Evolutionary conservation across 768 basidiomycete genomes (phyloP).

Genomic region (Psilocybe cyanescens): DNA sequence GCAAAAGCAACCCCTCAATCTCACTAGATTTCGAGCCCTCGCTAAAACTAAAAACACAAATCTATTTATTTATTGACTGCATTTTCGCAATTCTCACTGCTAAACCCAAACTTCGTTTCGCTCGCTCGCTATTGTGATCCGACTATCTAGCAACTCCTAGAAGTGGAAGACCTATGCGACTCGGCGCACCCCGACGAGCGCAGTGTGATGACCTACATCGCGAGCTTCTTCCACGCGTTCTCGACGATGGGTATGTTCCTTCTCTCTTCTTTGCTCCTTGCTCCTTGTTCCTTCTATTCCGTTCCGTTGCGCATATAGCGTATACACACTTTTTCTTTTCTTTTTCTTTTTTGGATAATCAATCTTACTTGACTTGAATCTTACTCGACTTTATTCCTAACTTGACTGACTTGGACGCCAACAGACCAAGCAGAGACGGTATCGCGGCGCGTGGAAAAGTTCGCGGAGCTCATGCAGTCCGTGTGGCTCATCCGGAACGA

Average conservation of each 20-base stretch:
- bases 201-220: conserved; percentile 97
- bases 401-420: too few species aligned
- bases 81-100: too few species aligned
- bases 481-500: conserved; percentile 89
- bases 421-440: conserved; percentile 97
- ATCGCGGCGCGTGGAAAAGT: conserved; percentile 91
- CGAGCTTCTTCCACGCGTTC: conserved; percentile 97
- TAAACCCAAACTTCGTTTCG: too few species aligned
- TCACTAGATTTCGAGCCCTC: neutral
- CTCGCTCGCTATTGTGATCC: too few species aligned
- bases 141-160: conserved; percentile 78
- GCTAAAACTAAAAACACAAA: too few species aligned
- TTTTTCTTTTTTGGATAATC: conserved; percentile 5
- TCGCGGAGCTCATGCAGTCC: conserved; percentile 93
- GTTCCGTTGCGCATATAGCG: too few species aligned
- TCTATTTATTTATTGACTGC: too few species aligned
- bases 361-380: neutral
- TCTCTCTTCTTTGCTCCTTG: too few species aligned
- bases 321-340: neutral
- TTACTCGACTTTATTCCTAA: too few species aligned
- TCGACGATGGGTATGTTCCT: conserved; percentile 86
- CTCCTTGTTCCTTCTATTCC: too few species aligned
- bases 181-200: conserved; percentile 90
- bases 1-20: conserved; percentile 28
- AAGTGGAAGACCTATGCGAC: conserved; percentile 95